Base-by-base conservation (phyloP, 164 flowering plant genomes). In the Akebia trifoliata region DNA sequence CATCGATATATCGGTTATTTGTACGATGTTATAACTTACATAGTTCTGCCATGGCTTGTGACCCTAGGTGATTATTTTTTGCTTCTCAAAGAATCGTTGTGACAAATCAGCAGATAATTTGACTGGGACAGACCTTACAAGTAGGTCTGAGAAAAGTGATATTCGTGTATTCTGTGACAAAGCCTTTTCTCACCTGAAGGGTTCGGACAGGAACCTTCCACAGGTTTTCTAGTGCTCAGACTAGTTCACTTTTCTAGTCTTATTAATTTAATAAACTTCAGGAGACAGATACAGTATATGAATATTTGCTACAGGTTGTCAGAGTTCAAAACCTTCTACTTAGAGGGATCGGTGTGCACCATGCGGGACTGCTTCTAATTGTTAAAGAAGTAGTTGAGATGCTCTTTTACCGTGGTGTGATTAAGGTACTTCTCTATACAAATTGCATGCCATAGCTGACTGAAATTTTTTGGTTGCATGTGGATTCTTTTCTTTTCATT, bases 311-410 rank as follows among this genome's bases (percentile, higher is more conserved):
- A 54, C 70, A 94, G 99, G 75, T 94, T 70, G 83, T 86, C 57
- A 79, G 95, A 74, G 86, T 94, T 60, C 96, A 88, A 78, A 77
- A 66, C 64, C 91, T 90, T 64, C 84, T 94, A 8, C 87, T 64
- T 46, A 71, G 96, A 69, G 99, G 99, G 48, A 86, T 94, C 68
- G 97, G 91, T 50, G 90, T 94, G 42, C 99, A 94, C 79, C 99
- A 94, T 79, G 99, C 99, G 7, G 99, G 99, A 15, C 66, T 94
- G 58, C 96, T 94, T 63, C 99, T 97, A 34, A 90, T 90, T 72
- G 99, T 94, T 42, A 90, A 94, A 80, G 99, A 94, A 77, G 99
- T 94, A 34, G 90, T 94, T 55, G 99, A 94, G 76, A 94, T 94
- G 96, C 96, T 94, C 49, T 94, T 94, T 62, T 94, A 96, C 52